Evolutionary conservation across 768 basidiomycete genomes (phyloP), one percentile per base, ranked within the genome.

Genomic region (Porphyrellus cyaneotinctus): DNA sequence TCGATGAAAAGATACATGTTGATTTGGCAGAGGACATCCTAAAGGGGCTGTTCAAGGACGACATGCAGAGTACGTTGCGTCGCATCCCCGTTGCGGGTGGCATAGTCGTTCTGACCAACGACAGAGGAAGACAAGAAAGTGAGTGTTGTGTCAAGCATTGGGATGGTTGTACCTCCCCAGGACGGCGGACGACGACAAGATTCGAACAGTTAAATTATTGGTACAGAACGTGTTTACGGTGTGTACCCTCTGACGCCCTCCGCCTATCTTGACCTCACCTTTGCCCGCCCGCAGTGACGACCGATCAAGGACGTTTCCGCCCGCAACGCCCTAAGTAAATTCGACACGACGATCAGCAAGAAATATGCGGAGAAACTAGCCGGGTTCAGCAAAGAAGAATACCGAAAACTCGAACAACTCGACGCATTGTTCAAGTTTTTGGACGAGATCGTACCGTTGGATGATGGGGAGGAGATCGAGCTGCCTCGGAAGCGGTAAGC

Each of bases 311-410:
- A 95, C 74, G 71, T 76, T 43, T 61, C 78, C 52, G 69, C 85
- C 14, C 82, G 79, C 38, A 93, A 86, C 54, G 84, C 91, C 0
- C 74, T 95, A 45, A 72, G 69, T 22, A 84, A 83, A 56, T 94
- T 95, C 63, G 83, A 89, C 30, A 65, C 75, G 0, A 54, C 73
- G 5, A 73, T 97, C 38, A 68, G 71, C 44, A 93, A 91, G 75
- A 84, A 82, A 61, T 92, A 84, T 56, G 80, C 82, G 33, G 76
- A 80, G 49, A 83, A 87, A 59, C 72, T 93, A 13, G 82, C 84
- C 54, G 78, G 78, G 53, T 86, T 91, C 65, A 82, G 77, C 53
- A 87, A 89, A 61, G 85, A 80, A 35, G 86, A 90, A 38, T 84
- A 81, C 53, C 72, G 85, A 53, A 74, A 85, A 49, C 73, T 90